Evolutionary conservation across 2,329 filamentous ascomycete genomes (phyloP), one percentile per base, ranked within the genome.

Genomic region (Metarhizium rileyi): DNA sequence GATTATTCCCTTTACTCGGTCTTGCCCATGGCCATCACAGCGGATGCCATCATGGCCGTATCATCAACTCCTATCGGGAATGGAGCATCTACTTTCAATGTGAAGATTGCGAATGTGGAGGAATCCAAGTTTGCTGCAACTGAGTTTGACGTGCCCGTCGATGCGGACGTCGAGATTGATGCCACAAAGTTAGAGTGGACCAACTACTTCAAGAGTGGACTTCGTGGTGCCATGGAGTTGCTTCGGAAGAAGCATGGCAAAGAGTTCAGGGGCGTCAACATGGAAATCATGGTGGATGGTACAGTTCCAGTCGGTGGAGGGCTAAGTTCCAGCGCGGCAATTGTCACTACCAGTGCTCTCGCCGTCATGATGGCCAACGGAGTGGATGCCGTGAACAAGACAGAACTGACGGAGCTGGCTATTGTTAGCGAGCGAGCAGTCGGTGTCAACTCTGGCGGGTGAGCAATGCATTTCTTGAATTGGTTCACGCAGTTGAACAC

Each of bases 1-100:
- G 93, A 98, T 73, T 98, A 98, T 72, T 95, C 89, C 14, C 80
- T 98, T 20, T 98, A 97, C 74, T 84, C 93, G 59, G 90, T 96
- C 52, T 77, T 98, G 23, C 93, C 93, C 47, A 96, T 96, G 82
- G 93, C 91, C 54, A 90, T 97, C 57, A 89, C 87, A 5, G 87
- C 89, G 54, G 93, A 98, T 67, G 85, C 90, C 50, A 78, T 98
- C 52, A 79, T 98, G 61, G 93, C 91, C 47, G 87, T 96, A 35
- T 77, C 66, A 59, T 70, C 76, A 50, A 74, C 76, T 26, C 66
- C 77, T 38, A 63, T 72, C 5, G 70, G 75, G 6, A 70, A 73
- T 5, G 66, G 67, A 27, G 66, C 70, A 20, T 75, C 76, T 45
- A 72, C 76, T 1, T 84, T 82, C 56, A 83, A 73, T 52, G 76